Conservation (phyloP, 306 rosid species). For the Prunus armeniaca region DNA sequence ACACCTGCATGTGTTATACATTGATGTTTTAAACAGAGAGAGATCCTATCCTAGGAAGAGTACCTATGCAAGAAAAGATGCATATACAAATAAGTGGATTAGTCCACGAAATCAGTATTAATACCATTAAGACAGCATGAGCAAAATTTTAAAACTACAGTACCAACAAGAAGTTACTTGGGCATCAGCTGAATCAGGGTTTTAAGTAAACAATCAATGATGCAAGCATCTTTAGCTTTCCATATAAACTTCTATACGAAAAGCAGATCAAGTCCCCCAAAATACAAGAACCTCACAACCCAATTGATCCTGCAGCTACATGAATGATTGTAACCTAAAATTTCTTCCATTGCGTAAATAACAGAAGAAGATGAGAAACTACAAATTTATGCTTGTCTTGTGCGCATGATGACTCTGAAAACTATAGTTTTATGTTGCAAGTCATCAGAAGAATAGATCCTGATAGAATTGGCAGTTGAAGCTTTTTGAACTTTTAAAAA, state of each 20-base stretch:
- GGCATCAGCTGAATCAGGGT: neutral
- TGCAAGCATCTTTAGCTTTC: neutral
- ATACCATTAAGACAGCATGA: neutral
- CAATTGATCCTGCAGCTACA: neutral
- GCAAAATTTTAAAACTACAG: neutral
- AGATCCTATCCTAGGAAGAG: neutral
- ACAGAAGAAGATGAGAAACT: neutral
- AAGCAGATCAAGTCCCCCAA: constrained; percentile 3
- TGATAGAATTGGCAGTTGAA: neutral
- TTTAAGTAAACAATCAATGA: neutral
- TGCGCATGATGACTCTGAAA: neutral
- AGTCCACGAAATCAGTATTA: neutral
- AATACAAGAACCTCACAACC: neutral
- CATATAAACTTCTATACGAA: neutral
- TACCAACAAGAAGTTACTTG: neutral
- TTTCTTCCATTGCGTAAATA: neutral
- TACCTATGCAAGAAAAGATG: neutral
- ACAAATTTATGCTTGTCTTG: neutral
- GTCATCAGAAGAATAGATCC: neutral
- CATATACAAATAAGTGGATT: neutral
- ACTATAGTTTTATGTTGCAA: neutral
- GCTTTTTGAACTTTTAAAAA: neutral
- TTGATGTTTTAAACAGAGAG: neutral
- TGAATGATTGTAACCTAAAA: neutral
- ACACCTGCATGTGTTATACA: neutral